Conservation (phyloP, 768 basidiomycete genomes). For the Suillus variegatus region DNA sequence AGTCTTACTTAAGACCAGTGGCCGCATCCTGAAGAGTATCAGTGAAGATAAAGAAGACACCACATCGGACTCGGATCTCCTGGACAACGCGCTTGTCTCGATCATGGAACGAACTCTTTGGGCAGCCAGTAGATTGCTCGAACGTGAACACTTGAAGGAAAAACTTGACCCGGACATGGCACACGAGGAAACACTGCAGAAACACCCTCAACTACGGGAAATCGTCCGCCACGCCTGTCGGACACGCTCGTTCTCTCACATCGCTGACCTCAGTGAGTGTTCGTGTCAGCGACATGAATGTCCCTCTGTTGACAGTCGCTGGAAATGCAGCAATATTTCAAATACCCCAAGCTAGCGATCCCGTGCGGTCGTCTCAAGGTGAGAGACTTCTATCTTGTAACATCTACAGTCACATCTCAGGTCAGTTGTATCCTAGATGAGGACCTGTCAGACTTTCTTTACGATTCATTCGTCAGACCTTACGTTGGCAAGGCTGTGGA, state of each 20-base stretch:
- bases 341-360: too few species aligned
- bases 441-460: background rate
- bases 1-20: background rate
- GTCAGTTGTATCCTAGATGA: background rate
- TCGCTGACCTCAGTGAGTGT: background rate
- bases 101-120: too few species aligned
- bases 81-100: too few species aligned
- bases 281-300: background rate
- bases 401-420: background rate
- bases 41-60: too few species aligned
- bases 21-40: too few species aligned
- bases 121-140: background rate
- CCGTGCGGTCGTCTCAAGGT: background rate
- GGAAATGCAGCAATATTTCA: background rate
- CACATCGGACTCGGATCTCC: too few species aligned
- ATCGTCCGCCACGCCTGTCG: background rate
- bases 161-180: background rate
- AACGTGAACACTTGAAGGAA: background rate
- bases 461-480: slow-evolving; percentile 5
- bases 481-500: slow-evolving; percentile 11
- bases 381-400: background rate
- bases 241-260: background rate
- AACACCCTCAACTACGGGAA: too few species aligned
- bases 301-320: background rate
- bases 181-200: background rate